Conservation (phyloP, 2,329 filamentous ascomycete genomes). For the Fusarium sp. region DNA sequence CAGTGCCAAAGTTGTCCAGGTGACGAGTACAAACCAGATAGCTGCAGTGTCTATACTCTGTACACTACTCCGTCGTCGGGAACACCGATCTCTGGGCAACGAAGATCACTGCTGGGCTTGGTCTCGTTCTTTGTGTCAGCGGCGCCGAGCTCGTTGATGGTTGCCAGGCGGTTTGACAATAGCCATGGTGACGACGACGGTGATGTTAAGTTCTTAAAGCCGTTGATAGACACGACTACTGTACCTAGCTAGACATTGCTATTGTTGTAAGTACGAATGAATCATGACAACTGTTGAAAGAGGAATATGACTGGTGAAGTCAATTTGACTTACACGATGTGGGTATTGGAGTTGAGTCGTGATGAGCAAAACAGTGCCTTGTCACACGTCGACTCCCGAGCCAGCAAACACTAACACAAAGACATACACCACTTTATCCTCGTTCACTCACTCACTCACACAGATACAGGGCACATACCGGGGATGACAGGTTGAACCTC, state of each 20-base stretch:
- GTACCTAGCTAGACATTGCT: not conserved
- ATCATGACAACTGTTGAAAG: not conserved
- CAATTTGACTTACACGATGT: constrained; percentile 2
- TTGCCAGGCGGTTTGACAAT: constrained; percentile 27
- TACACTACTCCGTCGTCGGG: constrained; percentile 25
- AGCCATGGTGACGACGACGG: constrained; percentile 15
- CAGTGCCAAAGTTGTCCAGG: constrained; percentile 41
- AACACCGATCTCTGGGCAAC: constrained; percentile 38
- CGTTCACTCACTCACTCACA: constrained; percentile 2
- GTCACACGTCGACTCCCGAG: constrained; percentile 21
- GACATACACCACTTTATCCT: constrained; percentile 16
- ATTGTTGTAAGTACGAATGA: not conserved
- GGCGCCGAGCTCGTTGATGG: constrained; percentile 35
- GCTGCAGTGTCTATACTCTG: constrained; percentile 12
- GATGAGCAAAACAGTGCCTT: constrained; percentile 11
- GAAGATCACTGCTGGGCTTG: constrained; percentile 37
- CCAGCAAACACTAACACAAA: constrained; percentile 29
- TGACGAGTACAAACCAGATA: constrained; percentile 36
- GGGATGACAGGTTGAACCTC: constrained; percentile 27
- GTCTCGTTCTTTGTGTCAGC: constrained; percentile 37
- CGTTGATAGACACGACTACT: constrained; percentile 3
- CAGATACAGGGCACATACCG: constrained; percentile 4
- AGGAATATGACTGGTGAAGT: not conserved
- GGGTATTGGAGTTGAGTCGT: constrained; percentile 14
- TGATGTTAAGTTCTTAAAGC: constrained; percentile 1